A percentile compares a stretch with the other conserved stretches of the same genome.
Evolutionary conservation across 2,329 filamentous ascomycete genomes (phyloP).

Genomic region (Ophiosphaerella herpotricha): DNA sequence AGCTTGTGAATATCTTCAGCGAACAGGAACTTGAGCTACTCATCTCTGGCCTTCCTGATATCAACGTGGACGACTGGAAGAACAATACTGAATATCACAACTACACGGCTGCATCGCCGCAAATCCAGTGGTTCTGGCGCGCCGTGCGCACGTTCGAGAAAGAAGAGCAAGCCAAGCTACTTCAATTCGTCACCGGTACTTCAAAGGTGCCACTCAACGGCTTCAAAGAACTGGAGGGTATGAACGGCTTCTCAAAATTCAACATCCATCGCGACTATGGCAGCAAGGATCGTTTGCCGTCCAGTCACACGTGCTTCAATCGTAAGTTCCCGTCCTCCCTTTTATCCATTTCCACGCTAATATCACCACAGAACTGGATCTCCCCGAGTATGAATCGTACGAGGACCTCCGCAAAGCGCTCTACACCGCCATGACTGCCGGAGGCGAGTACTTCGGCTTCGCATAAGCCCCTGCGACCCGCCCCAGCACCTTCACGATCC

Average conservation of each 20-base stretch:
- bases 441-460: conserved; percentile 97
- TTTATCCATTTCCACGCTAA: conserved; percentile 39
- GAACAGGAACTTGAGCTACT: conserved; percentile 96
- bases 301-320: conserved; percentile 98
- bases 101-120: conserved; percentile 89
- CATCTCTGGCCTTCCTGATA: conserved; percentile 95
- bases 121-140: conserved; percentile 99
- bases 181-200: conserved; percentile 98
- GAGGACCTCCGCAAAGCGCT: conserved; percentile 85
- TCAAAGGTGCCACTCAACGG: conserved; percentile 98
- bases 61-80: conserved; percentile 99
- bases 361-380: conserved; percentile 76
- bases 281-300: conserved; percentile 92
- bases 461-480: conserved; percentile 61
- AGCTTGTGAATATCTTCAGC: conserved; percentile 96
- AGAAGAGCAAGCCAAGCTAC: conserved; percentile 93
- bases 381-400: conserved; percentile 97
- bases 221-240: conserved; percentile 98
- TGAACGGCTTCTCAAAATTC: conserved; percentile 98
- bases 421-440: conserved; percentile 95
- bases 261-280: conserved; percentile 99
- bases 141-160: conserved; percentile 97
- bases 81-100: conserved; percentile 99
- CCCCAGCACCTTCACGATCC: conserved; percentile 1
- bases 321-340: conserved; percentile 67